Percentiles rank a stretch among this genome's conserved stretches.
These are phyloP conservation scores for Colletotrichum siamense DNA, from an alignment of 2,329 filamentous ascomycete genomes.

Conservation along the genomic window DNA sequence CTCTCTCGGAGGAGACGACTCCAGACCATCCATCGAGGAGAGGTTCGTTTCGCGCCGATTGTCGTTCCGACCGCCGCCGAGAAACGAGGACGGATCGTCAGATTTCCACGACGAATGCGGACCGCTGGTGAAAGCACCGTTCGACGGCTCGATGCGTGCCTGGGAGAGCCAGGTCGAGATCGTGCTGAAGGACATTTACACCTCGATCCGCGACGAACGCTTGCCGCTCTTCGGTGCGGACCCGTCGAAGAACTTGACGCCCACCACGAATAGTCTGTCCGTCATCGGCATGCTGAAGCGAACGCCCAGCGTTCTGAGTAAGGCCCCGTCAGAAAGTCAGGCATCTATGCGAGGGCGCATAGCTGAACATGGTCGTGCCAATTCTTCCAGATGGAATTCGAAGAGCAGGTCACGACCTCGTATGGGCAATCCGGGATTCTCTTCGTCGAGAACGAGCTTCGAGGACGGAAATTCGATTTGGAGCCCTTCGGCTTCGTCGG, in stretches of 20 bases:
- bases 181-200: conserved; percentile 92
- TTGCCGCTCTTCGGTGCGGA: conserved; percentile 83
- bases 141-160: conserved; percentile 74
- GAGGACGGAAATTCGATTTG: conserved; percentile 90
- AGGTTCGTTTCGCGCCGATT: conserved; percentile 42
- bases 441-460: conserved; percentile 91
- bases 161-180: conserved; percentile 92
- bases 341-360: conserved; percentile 74
- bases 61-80: conserved; percentile 56
- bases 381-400: conserved; percentile 76
- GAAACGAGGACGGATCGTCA: conserved; percentile 42
- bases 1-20: conserved; percentile 31
- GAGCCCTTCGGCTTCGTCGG: conserved; percentile 86
- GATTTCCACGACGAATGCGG: conserved; percentile 64
- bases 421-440: conserved; percentile 77
- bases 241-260: conserved; percentile 43
- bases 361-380: conserved; percentile 58
- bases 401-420: conserved; percentile 85
- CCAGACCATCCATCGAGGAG: conserved; percentile 41
- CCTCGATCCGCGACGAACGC: conserved; percentile 85
- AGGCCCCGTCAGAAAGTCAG: conserved; percentile 84
- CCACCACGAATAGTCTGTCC: conserved; percentile 67
- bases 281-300: conserved; percentile 81
- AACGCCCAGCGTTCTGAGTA: conserved; percentile 90
- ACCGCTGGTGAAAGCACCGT: conserved; percentile 78